Evolutionary conservation across 148 eudicot species (phyloP).

Genomic region (Arctostaphylos glauca): DNA sequence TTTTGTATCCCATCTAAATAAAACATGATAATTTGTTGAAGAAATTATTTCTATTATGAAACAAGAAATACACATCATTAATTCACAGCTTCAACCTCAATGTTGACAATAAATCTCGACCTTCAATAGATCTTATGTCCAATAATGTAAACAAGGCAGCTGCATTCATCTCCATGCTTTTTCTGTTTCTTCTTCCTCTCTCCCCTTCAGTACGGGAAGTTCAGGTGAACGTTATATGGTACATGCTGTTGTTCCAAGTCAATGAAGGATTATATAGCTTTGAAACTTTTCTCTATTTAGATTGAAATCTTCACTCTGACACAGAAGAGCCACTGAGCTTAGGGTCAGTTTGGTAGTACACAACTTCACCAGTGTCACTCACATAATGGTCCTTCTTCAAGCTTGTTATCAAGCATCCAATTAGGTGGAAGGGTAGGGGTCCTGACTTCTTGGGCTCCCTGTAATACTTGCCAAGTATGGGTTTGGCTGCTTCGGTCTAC

Average conservation of each 20-base stretch:
- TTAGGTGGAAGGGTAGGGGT: constrained; percentile 40
- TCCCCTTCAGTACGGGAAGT: background rate
- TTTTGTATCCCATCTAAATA: background rate
- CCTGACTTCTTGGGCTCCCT: constrained; percentile 46
- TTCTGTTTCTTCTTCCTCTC: constrained; percentile 7
- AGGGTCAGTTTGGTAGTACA: constrained; percentile 40
- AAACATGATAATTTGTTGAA: background rate
- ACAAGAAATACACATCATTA: constrained; percentile 3
- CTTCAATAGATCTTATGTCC: too few relatives aligned
- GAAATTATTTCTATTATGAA: background rate
- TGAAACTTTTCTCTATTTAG: too few relatives aligned
- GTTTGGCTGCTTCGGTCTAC: constrained; percentile 45
- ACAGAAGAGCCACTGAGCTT: constrained; percentile 11
- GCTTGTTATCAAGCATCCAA: constrained; percentile 27
- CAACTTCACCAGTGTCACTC: constrained; percentile 42
- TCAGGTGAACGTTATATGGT: background rate
- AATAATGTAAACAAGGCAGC: background rate
- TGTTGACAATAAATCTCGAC: too few relatives aligned
- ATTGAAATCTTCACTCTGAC: constrained; percentile 11
- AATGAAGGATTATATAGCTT: constrained; percentile 11
- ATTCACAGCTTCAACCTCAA: background rate
- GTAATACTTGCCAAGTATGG: constrained; percentile 43
- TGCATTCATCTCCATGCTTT: background rate
- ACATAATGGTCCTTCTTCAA: constrained; percentile 43
- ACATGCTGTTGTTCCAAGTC: background rate